Conservation (phyloP, 495 filamentous ascomycete species). For the Chaetomidium leptoderma region DNA sequence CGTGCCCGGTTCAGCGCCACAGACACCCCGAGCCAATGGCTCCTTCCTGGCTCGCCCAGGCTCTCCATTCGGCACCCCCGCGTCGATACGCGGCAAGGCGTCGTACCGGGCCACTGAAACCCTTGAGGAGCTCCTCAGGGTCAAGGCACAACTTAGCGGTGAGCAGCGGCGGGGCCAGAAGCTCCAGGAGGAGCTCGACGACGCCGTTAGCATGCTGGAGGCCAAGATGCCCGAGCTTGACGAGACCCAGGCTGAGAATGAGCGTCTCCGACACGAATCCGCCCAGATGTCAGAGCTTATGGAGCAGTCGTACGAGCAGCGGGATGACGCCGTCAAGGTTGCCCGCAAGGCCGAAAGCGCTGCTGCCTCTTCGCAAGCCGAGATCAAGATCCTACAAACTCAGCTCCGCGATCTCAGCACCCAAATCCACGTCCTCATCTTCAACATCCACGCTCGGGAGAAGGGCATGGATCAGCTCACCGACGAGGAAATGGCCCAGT, state of each 20-base stretch:
- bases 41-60: slow-evolving; percentile 41
- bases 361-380: slow-evolving; percentile 63
- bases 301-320: slow-evolving; percentile 57
- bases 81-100: slow-evolving; percentile 45
- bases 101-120: slow-evolving; percentile 46
- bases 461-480: slow-evolving; percentile 71
- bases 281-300: slow-evolving; percentile 70
- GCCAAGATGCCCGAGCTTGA: slow-evolving; percentile 64
- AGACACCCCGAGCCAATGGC: slow-evolving; percentile 58
- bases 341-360: slow-evolving; percentile 69
- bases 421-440: slow-evolving; percentile 81
- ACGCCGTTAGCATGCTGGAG: slow-evolving; percentile 67
- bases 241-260: slow-evolving; percentile 62
- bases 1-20: slow-evolving; percentile 42
- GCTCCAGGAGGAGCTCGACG: slow-evolving; percentile 69
- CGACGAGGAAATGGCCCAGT: slow-evolving; percentile 56
- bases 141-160: slow-evolving; percentile 50
- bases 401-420: slow-evolving; percentile 86
- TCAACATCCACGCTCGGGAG: slow-evolving; percentile 73
- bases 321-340: slow-evolving; percentile 54
- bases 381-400: slow-evolving; percentile 74
- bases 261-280: slow-evolving; percentile 66
- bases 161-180: slow-evolving; percentile 68
- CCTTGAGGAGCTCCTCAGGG: slow-evolving; percentile 51
- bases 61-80: slow-evolving; percentile 52